Percentiles rank a stretch among this genome's conserved stretches.
Evolutionary conservation across 768 basidiomycete species (phyloP).

Genomic region (Mycena alexandri): DNA sequence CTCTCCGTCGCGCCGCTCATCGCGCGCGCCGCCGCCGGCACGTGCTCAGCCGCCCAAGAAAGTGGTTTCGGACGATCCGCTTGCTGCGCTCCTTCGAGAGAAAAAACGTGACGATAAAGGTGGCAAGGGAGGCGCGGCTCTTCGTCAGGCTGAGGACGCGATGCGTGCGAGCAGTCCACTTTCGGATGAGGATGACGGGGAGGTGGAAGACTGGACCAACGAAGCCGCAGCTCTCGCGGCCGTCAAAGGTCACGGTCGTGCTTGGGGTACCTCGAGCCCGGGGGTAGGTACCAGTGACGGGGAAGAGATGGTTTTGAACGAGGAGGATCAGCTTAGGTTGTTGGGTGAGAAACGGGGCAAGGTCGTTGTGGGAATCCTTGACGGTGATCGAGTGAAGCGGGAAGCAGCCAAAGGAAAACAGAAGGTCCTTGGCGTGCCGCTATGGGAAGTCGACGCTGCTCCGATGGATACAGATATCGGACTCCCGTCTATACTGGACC

Average conservation of each 20-base stretch:
- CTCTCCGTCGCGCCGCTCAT: conserved; percentile 24
- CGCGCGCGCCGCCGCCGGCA: conserved; percentile 18
- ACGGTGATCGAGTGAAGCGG: conserved; percentile 51
- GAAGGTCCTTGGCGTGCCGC: conserved; percentile 45
- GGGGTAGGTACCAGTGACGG: conserved; percentile 31
- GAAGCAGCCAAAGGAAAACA: conserved; percentile 42
- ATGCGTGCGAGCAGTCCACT: conserved; percentile 48
- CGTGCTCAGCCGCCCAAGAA: conserved; percentile 40
- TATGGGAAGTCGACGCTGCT: conserved; percentile 43
- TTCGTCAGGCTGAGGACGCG: conserved; percentile 61
- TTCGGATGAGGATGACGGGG: conserved; percentile 49
- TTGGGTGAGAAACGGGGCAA: conserved; percentile 58
- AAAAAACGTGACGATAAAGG: conserved; percentile 56
- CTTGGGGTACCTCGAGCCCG: conserved; percentile 39
- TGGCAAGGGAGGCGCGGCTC: conserved; percentile 56
- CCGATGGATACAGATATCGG: conserved; percentile 18
- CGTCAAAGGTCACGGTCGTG: conserved; percentile 43
- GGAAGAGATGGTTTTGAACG: conserved; percentile 45
- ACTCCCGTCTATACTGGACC: conserved; percentile 13
- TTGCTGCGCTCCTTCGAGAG: conserved; percentile 68
- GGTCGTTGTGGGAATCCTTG: conserved; percentile 59
- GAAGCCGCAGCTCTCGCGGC: conserved; percentile 57
- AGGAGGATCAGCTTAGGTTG: conserved; percentile 51
- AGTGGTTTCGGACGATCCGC: conserved; percentile 58
- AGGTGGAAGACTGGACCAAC: conserved; percentile 50